These are phyloP conservation scores for Trichoderma virens DNA, from an alignment of 495 filamentous ascomycete species.

Conservation along the genomic window DNA sequence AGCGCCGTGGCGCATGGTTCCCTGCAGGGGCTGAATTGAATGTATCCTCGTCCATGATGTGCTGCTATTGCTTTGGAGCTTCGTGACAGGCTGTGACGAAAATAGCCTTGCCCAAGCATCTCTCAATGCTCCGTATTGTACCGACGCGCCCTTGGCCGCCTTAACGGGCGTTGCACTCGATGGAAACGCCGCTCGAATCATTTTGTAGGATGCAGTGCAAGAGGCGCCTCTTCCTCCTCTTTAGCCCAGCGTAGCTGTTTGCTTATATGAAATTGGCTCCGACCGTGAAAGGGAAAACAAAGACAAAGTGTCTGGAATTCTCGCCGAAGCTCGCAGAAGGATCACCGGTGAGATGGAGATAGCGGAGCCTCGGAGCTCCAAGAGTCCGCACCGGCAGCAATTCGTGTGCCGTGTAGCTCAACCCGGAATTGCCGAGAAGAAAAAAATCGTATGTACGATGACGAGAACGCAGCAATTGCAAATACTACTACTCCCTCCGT, in stretches of 20 bases:
- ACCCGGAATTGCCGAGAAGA: background rate
- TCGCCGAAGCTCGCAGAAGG: background rate
- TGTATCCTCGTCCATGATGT: background rate
- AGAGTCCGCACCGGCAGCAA: background rate
- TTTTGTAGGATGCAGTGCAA: background rate
- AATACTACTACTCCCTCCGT: background rate
- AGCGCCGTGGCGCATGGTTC: background rate
- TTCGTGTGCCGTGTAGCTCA: background rate
- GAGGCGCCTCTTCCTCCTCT: background rate
- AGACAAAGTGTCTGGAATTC: background rate
- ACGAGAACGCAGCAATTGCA: background rate
- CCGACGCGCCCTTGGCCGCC: background rate
- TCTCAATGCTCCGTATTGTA: background rate
- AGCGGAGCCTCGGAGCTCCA: constrained; percentile 2
- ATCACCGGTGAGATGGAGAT: background rate
- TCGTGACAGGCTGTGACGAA: background rate
- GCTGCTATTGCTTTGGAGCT: background rate
- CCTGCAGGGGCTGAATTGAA: background rate
- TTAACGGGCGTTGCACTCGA: background rate
- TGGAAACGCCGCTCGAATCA: background rate
- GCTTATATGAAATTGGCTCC: too few species aligned
- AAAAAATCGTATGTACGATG: background rate
- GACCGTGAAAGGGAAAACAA: background rate
- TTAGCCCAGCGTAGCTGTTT: too few species aligned
- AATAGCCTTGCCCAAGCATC: background rate